Evolutionary conservation across 805 yeast genomes (phyloP), one percentile per base, ranked within the genome.

Genomic region (Lachancea lanzarotensis): DNA sequence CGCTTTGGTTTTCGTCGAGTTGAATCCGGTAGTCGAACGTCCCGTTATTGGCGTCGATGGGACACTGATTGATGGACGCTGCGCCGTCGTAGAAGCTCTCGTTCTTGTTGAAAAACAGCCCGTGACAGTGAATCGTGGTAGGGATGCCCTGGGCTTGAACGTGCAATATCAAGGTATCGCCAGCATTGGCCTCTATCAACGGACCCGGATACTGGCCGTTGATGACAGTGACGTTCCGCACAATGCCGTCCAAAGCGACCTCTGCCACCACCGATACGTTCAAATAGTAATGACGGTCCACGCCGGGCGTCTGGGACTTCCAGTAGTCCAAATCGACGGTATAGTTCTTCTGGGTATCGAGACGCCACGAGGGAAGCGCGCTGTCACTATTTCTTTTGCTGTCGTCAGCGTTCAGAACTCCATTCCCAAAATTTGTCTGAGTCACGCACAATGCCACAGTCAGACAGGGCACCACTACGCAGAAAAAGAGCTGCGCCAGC

Each of bases 71-170:
- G 31, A 75, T 62, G 2, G 71, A 75, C 0, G 72, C 63, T 1
- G 71, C 76, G 15, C 82, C 82, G 45, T 77, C 82, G 49, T 72
- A 64, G 59, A 64, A 70, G 17, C 73, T 73, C 1, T 77, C 65
- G 19, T 36, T 36, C 4, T 70, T 70, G 27, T 62, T 57, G 50
- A 60, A 62, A 29, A 68, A 63, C 35, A 76, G 57, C 1, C 82
- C 82, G 49, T 77, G 82, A 52, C 75, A 76, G 51, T 77, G 82
- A 29, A 77, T 56, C 0, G 76, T 57, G 1, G 73, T 68, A 0
- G 73, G 60, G 20, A 69, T 71, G 6, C 63, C 66, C 4, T 46
- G 52, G 7, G 67, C 59, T 50, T 77, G 77, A 17, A 75, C 70
- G 8, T 61, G 64, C 2, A 76, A 69, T 1, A 65, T 50, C 19